phyloP scores from a whole-genome alignment of 345 rosid species.

The Angophora floribunda region DNA sequence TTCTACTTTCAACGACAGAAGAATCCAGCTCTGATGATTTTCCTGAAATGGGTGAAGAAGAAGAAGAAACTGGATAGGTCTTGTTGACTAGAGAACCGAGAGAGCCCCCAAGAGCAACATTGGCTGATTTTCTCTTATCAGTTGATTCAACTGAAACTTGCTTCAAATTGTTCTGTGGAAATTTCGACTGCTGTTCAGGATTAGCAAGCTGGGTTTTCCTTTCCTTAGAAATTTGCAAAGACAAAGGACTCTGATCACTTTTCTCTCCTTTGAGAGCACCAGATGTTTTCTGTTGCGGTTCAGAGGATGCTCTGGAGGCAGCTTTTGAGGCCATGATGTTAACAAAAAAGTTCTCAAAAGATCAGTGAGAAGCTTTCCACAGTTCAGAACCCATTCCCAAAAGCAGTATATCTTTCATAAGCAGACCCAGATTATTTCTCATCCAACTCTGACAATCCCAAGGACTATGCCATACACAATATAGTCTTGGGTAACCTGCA shows the following conservation, averaged over 20 bases:
- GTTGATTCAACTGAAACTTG: background rate
- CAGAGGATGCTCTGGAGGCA: background rate
- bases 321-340: background rate
- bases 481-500: background rate
- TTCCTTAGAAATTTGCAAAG: background rate
- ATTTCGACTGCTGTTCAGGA: background rate
- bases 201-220: background rate
- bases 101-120: background rate
- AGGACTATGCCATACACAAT: background rate
- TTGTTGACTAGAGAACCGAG: background rate
- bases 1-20: constrained; percentile 28
- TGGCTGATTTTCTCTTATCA: background rate
- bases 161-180: background rate
- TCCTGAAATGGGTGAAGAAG: background rate
- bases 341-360: background rate
- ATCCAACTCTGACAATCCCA: background rate
- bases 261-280: background rate
- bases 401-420: background rate
- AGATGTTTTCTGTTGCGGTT: background rate
- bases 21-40: constrained; percentile 19
- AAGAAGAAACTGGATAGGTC: background rate
- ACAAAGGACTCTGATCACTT: background rate
- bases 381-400: background rate
- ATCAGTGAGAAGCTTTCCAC: background rate
- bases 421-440: background rate